A percentile compares a stretch with the other conserved stretches of the same genome.
Conservation (phyloP, 192 early-diverging fungal genomes). For the Piromyces finnis region DNA sequence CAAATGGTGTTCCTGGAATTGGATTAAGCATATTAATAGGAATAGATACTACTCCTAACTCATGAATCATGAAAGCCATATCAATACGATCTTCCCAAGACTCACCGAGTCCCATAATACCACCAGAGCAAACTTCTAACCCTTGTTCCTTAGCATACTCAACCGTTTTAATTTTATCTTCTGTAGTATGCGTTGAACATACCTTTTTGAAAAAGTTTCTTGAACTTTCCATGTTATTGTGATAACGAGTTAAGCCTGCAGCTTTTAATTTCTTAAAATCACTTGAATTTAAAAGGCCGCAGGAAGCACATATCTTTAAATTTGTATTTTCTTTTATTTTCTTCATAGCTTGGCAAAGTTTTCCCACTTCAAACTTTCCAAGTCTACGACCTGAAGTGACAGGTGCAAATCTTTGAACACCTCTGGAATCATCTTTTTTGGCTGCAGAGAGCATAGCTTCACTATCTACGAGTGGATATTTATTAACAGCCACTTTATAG, state of each 20-base stretch:
- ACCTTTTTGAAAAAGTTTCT: constrained; percentile 59
- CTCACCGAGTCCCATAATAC: constrained; percentile 73
- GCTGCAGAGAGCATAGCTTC: not conserved
- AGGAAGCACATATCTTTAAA: not conserved
- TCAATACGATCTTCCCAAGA: constrained; percentile 47
- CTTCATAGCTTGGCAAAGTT: not conserved
- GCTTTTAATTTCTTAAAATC: constrained; percentile 61
- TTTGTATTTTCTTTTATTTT: not conserved
- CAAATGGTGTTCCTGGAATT: not conserved
- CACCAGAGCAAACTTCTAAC: constrained; percentile 65
- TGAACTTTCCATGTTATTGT: constrained; percentile 71
- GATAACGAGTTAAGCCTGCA: constrained; percentile 69
- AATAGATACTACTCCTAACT: not conserved
- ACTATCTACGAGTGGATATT: not conserved
- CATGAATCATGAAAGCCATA: constrained; percentile 8
- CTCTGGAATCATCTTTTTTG: not conserved
- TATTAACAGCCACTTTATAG: not conserved
- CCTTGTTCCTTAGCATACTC: constrained; percentile 52
- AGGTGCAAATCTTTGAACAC: not conserved
- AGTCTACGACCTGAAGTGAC: not conserved
- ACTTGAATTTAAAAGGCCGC: constrained; percentile 52
- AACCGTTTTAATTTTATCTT: constrained; percentile 60
- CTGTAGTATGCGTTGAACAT: constrained; percentile 46
- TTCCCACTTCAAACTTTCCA: not conserved
- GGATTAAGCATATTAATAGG: not conserved